Conservation (phyloP, 1,139 yeast species). For the Tardiomyces digboiensis region DNA sequence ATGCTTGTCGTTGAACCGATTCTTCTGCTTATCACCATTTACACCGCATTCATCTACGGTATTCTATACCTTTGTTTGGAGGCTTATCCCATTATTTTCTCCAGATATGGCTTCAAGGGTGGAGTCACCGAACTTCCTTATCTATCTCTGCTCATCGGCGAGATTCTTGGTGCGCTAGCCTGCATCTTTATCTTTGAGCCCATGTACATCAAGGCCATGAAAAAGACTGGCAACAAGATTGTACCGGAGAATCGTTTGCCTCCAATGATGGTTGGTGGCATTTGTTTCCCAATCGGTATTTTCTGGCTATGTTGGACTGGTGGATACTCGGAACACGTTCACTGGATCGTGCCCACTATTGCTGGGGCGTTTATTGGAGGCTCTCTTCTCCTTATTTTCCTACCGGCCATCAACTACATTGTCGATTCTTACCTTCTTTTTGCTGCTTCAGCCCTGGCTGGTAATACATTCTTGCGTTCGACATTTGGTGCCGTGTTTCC, state of each 20-base stretch:
- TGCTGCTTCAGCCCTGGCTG: conserved; percentile 91
- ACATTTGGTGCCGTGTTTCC: conserved; percentile 73
- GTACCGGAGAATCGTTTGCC: conserved; percentile 77
- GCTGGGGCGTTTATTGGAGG: conserved; percentile 66
- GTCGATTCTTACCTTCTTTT: conserved; percentile 69
- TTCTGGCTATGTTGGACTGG: conserved; percentile 89
- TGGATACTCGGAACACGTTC: conserved; percentile 41
- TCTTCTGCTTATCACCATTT: conserved; percentile 54
- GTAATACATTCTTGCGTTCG: conserved; percentile 75
- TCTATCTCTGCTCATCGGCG: conserved; percentile 43
- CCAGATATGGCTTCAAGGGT: conserved; percentile 43
- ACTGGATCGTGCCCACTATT: conserved; percentile 32
- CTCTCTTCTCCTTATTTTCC: conserved; percentile 67
- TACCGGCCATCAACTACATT: conserved; percentile 69
- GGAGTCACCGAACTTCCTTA: conserved; percentile 41
- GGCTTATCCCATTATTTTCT: conserved; percentile 71
- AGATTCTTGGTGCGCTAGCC: conserved; percentile 22
- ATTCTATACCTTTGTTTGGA: conserved; percentile 67
- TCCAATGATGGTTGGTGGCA: conserved; percentile 61
- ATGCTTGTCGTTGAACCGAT: conserved; percentile 72
- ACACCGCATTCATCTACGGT: conserved; percentile 81
- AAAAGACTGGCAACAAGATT: conserved; percentile 25
- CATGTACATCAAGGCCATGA: conserved; percentile 4
- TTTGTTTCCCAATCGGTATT: conserved; percentile 64
- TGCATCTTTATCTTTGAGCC: conserved; percentile 14